phyloP scores from a whole-genome alignment of 768 basidiomycete species.

The Lactarius hengduanensis region DNA sequence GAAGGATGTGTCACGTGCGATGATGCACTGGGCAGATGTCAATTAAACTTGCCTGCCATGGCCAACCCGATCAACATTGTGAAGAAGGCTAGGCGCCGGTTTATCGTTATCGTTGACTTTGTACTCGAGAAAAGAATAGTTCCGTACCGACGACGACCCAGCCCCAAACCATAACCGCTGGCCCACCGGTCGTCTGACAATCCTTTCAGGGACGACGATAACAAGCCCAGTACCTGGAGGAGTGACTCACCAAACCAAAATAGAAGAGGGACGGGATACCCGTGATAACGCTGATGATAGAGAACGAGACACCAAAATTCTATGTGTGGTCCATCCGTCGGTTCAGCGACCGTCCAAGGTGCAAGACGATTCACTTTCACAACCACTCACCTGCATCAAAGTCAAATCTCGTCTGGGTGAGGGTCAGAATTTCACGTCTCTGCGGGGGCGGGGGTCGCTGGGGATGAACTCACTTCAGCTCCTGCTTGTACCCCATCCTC shows the following conservation, averaged over 20 bases:
- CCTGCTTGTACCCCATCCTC: conserved; percentile 72
- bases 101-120: background rate
- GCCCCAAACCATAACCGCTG: conserved; percentile 76
- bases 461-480: conserved; percentile 49
- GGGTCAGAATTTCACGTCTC: background rate
- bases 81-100: conserved; percentile 47
- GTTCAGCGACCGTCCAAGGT: conserved; percentile 5
- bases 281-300: conserved; percentile 73
- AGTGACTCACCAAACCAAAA: conserved; percentile 57
- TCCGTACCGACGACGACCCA: conserved; percentile 61
- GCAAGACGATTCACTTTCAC: background rate
- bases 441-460: background rate
- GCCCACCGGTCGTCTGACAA: conserved; percentile 70
- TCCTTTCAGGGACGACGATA: background rate
- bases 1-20: conserved; percentile 4
- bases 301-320: conserved; percentile 77
- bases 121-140: conserved; percentile 6
- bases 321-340: conserved; percentile 28
- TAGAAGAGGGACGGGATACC: conserved; percentile 68
- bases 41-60: conserved; percentile 58
- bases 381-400: conserved; percentile 52
- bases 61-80: conserved; percentile 71
- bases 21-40: background rate
- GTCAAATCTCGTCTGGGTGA: conserved; percentile 55
- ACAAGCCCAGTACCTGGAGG: background rate